A percentile compares a stretch with the other conserved stretches of the same genome.
These are phyloP conservation scores for Alternaria conjuncta DNA, from an alignment of 2,329 filamentous ascomycete species.

Conservation along the genomic window DNA sequence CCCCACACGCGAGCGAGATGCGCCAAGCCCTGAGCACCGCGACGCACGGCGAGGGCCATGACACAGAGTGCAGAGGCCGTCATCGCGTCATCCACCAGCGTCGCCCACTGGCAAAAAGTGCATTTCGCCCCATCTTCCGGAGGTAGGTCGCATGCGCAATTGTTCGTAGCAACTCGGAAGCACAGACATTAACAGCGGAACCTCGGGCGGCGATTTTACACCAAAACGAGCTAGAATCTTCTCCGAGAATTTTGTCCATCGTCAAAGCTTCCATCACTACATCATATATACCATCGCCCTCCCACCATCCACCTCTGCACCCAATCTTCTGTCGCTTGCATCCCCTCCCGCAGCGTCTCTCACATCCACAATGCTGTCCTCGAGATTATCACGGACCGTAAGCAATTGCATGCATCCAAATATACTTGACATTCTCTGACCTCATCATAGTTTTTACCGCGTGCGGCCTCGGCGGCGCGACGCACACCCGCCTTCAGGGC, in stretches of 20 bases:
- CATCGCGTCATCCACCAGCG: not conserved
- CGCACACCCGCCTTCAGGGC: conserved; percentile 71
- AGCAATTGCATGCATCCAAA: conserved; percentile 22
- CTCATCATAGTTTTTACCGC: conserved; percentile 65
- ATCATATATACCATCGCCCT: conserved; percentile 35
- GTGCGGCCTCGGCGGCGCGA: conserved; percentile 72
- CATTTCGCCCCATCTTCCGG: not conserved
- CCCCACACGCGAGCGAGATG: conserved; percentile 17
- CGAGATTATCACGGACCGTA: conserved; percentile 52
- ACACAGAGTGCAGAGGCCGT: not conserved
- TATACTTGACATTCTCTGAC: conserved; percentile 29
- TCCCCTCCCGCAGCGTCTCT: conserved; percentile 37
- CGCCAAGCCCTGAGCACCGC: conserved; percentile 11
- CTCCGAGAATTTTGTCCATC: conserved; percentile 33
- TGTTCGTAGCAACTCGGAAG: conserved; percentile 8
- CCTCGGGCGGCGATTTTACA: conserved; percentile 23
- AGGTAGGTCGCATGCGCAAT: not conserved
- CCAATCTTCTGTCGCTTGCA: conserved; percentile 37
- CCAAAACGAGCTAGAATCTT: conserved; percentile 34
- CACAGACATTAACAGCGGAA: conserved; percentile 26
- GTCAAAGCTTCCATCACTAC: conserved; percentile 38
- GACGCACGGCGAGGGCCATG: not conserved
- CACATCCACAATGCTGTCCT: conserved; percentile 48
- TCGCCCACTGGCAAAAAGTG: not conserved
- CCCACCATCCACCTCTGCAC: conserved; percentile 24